Percentiles rank a stretch among this genome's conserved stretches.
These are phyloP conservation scores for Phyllosticta citriasiana DNA, from an alignment of 2,329 filamentous ascomycete species.

Conservation along the genomic window DNA sequence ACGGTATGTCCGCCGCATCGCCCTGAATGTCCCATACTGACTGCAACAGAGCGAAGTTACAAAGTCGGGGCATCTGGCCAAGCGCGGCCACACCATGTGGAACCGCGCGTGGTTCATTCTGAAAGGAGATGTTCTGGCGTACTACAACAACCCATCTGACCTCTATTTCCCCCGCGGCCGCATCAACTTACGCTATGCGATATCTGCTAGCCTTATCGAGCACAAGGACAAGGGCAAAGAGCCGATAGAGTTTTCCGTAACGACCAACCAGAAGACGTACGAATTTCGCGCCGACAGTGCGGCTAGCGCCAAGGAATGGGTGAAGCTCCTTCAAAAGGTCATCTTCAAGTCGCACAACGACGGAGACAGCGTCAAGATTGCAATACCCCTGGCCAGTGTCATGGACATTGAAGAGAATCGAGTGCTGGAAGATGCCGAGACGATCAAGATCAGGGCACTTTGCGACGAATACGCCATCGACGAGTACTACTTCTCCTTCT, in stretches of 20 bases:
- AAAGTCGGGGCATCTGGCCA: slow-evolving; percentile 82
- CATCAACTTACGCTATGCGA: slow-evolving; percentile 84
- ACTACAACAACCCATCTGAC: slow-evolving; percentile 74
- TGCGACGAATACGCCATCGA: slow-evolving; percentile 93
- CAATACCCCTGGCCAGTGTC: slow-evolving; percentile 75
- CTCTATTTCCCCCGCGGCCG: slow-evolving; percentile 87
- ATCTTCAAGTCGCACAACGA: slow-evolving; percentile 95
- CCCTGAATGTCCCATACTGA: not conserved
- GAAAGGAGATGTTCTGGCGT: slow-evolving; percentile 84
- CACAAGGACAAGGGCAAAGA: slow-evolving; percentile 61
- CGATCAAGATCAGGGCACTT: slow-evolving; percentile 84
- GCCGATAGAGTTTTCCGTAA: slow-evolving; percentile 64
- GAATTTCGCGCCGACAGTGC: slow-evolving; percentile 82
- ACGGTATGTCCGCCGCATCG: slow-evolving; percentile 43
- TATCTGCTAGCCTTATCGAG: slow-evolving; percentile 70
- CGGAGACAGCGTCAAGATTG: slow-evolving; percentile 94
- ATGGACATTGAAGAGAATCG: slow-evolving; percentile 88
- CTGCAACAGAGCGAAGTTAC: slow-evolving; percentile 40
- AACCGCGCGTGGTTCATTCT: slow-evolving; percentile 88
- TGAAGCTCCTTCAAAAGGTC: slow-evolving; percentile 83
- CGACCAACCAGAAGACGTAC: slow-evolving; percentile 73
- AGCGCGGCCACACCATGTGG: slow-evolving; percentile 83
- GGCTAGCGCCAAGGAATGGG: slow-evolving; percentile 89
- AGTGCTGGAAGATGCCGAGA: slow-evolving; percentile 85
- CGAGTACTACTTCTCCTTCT: slow-evolving; percentile 98